Evolutionary conservation across 805 yeast species (phyloP), one percentile per base, ranked within the genome.

Genomic region (Clavispora asparagi): DNA sequence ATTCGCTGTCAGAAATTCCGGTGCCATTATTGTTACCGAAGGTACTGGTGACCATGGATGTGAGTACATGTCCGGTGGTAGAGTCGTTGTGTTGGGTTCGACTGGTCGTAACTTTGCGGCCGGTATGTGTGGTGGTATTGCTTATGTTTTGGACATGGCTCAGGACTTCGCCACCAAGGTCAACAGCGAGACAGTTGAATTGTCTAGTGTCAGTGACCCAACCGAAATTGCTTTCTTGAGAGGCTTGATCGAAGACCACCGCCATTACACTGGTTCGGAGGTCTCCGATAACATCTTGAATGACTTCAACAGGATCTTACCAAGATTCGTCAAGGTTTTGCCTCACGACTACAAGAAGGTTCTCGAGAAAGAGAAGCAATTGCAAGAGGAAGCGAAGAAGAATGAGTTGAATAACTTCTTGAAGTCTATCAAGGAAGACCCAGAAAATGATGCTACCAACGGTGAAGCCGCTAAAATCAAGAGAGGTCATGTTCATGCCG

Each of bases 71-170:
- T 91, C 98, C 57, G 98, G 99, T 67, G 99, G 99, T 65, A 82
- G 98, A 60, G 96, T 94, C 51, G 89, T 92, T 62, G 90, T 92
- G 41, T 78, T 92, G 56, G 96, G 97, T 40, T 71, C 82, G 49
- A 87, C 96, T 59, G 97, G 96, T 48, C 82, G 97, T 53, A 85
- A 90, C 75, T 87, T 87, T 65, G 97, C 87, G 51, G 96, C 99
- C 46, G 99, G 99, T 76, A 94, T 94, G 86, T 91, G 97, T 58
- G 99, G 99, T 71, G 99, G 99, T 81, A 92, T 94, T 67, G 95
- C 97, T 13, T 92, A 92, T 63, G 97, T 95, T 49, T 77, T 92
- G 58, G 96, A 91, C 59, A 87, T 92, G 75, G 97, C 94, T 43
- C 96, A 91, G 63, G 97, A 90, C 63, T 91, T 92, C 61, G 74